A percentile compares a stretch with the other conserved stretches of the same genome.
Conservation (phyloP, 2,329 filamentous ascomycete genomes). For the Nigrospora sphaerica region DNA sequence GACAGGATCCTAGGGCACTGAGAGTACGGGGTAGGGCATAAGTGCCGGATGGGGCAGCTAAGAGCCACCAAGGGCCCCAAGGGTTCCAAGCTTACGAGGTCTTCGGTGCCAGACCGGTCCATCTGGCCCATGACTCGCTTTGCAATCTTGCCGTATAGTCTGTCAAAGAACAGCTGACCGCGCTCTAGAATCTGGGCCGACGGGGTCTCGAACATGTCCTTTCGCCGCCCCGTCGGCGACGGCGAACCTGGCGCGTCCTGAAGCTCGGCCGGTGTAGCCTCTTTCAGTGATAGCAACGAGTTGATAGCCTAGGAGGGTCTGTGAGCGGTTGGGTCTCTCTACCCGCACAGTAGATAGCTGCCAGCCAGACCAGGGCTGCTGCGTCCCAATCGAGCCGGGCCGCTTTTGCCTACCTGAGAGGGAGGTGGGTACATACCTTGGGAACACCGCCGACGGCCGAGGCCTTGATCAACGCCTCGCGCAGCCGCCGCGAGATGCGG, state of each 20-base stretch:
- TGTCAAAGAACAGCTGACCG: slow-evolving; percentile 39
- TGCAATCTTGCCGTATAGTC: slow-evolving; percentile 42
- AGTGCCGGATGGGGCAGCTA: too few species aligned
- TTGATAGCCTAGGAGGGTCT: slow-evolving; percentile 33
- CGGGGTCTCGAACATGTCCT: slow-evolving; percentile 30
- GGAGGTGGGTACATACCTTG: slow-evolving; percentile 27
- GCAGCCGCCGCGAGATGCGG: slow-evolving; percentile 34
- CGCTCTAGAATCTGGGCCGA: slow-evolving; percentile 29
- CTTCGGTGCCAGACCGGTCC: slow-evolving; percentile 40
- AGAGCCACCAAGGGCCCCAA: too few species aligned
- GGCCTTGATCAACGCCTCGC: slow-evolving; percentile 42
- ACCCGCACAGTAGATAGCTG: not conserved
- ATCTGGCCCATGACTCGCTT: slow-evolving; percentile 39
- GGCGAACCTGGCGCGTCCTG: slow-evolving; percentile 27
- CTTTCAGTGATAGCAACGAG: slow-evolving; percentile 35
- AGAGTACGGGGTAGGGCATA: too few species aligned
- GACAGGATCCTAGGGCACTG: too few species aligned
- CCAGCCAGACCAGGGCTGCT: too few species aligned
- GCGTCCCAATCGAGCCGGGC: too few species aligned
- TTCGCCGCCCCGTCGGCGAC: slow-evolving; percentile 30
- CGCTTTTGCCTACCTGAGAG: too few species aligned
- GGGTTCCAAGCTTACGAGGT: slow-evolving; percentile 33
- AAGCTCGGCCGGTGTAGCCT: slow-evolving; percentile 31
- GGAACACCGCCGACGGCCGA: slow-evolving; percentile 41
- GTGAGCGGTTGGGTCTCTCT: not conserved